Base-by-base conservation (phyloP, 345 rosid genomes). In the Eucalyptus curtisii region DNA sequence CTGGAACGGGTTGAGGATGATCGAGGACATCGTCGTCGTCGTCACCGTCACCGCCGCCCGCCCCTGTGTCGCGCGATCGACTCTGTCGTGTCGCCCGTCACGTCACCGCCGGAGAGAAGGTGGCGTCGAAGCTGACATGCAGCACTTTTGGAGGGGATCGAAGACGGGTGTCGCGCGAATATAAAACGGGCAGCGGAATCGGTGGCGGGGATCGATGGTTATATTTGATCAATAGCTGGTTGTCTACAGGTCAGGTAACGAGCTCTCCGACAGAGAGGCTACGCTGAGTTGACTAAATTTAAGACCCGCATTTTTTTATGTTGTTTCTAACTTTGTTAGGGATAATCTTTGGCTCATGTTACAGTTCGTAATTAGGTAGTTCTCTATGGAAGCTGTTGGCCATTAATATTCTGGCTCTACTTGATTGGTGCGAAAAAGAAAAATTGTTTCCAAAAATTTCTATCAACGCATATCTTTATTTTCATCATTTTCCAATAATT, bases 1-100 rank as follows among this genome's bases (percentile, higher is more conserved):
- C 89, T 98, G 99, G 89, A 97, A 97, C 13, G 97, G 94, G 6
- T 91, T 90, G 87, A 94, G 86, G 55, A 92, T 86, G 61, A 92
- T 86, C 17, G 33, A 48, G 4, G 93, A 92, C 48, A 94, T 91
- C 93, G 92, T 49, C 20, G 49, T 49, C 17, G 50, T 24, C 44
- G 57, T 55, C 61, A 22, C 61, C 48, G 79, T 2, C 13, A 48
- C 79, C 88, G 85, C 15, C 37, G 11, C 61, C 13, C 57, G 33
- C 12, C 59, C 42, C 37, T 33, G 76, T n/a, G 30, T 55, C 33
- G 7, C 33, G 68, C 31, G 33, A 2, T 61, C 68, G 68, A 14
- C 30, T 55, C 61, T 25, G 61, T 55, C 57, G 57, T 10, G 57
- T 52, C 57, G 57, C 57, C 30, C 61, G 13, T 55, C 61, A 55